Percentiles rank a stretch among this genome's conserved stretches.
Conservation (phyloP, 345 rosid species). For the Pistacia atlantica region DNA sequence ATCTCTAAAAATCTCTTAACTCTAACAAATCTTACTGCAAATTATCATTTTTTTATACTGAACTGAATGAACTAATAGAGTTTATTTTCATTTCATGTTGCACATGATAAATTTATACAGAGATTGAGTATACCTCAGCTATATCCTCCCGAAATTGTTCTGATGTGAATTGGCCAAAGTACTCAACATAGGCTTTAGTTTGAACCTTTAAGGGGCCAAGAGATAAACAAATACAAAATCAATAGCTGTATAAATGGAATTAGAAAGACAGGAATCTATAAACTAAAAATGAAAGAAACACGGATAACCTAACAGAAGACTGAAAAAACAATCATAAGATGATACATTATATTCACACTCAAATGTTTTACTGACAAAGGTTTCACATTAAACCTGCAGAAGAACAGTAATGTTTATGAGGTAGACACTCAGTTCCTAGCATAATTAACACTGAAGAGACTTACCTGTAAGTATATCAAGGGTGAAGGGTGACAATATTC, state of each 20-base stretch:
- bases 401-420: neutral
- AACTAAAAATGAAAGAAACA: neutral
- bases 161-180: constrained; percentile 89
- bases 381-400: neutral
- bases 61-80: neutral
- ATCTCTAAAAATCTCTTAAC: constrained; percentile 8
- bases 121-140: constrained; percentile 66
- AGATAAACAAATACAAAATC: neutral
- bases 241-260: constrained; percentile 12
- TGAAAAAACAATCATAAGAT: neutral
- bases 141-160: constrained; percentile 92
- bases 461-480: too few relatives aligned
- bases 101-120: neutral
- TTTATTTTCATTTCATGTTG: neutral
- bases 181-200: constrained; percentile 90
- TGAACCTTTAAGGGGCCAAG: constrained; percentile 58
- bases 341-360: neutral
- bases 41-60: neutral
- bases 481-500: neutral
- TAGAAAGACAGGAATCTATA: neutral
- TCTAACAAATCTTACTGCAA: neutral
- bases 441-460: neutral
- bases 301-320: neutral
- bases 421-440: neutral
- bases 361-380: neutral